Conservation (phyloP, 2,329 filamentous ascomycete species). For the Mycogone perniciosa region DNA sequence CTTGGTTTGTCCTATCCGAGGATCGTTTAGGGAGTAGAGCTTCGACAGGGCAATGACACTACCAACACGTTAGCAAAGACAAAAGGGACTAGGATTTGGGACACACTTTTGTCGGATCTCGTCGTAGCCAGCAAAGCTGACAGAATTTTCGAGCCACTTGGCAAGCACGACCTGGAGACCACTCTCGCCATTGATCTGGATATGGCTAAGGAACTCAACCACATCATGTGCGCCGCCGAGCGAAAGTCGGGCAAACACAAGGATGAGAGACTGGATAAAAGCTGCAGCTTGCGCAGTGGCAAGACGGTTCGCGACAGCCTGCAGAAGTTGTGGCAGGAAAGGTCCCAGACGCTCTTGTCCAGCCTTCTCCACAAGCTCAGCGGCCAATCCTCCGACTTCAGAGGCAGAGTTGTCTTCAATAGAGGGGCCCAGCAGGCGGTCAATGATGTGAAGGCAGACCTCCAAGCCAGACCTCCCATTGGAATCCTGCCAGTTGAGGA, state of each 20-base stretch:
- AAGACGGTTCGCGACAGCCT: constrained; percentile 80
- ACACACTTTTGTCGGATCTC: constrained; percentile 92
- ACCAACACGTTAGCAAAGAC: constrained; percentile 24
- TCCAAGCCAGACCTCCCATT: constrained; percentile 78
- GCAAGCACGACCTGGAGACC: constrained; percentile 84
- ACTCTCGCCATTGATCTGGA: constrained; percentile 71
- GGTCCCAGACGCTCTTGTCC: constrained; percentile 86
- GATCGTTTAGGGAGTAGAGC: constrained; percentile 80
- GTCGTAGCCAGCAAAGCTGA: constrained; percentile 96
- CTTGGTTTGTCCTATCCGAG: constrained; percentile 67
- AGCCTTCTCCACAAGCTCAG: constrained; percentile 91
- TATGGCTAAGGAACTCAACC: constrained; percentile 80
- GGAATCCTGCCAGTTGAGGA: constrained; percentile 80
- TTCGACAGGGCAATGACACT: constrained; percentile 91
- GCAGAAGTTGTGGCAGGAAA: constrained; percentile 79
- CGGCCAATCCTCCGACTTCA: constrained; percentile 92
- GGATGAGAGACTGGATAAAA: constrained; percentile 91
- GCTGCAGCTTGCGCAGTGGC: constrained; percentile 75
- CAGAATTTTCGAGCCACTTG: constrained; percentile 96
- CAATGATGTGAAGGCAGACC: constrained; percentile 84
- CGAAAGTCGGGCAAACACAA: constrained; percentile 89
- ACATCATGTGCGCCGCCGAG: constrained; percentile 82
- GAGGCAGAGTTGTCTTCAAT: constrained; percentile 92
- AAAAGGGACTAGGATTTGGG: neutral
- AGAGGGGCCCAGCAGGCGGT: constrained; percentile 73